A percentile compares a stretch with the other conserved stretches of the same genome.
phyloP scores from a whole-genome alignment of 805 yeast species.

The Scheffersomyces coipomensis region DNA sequence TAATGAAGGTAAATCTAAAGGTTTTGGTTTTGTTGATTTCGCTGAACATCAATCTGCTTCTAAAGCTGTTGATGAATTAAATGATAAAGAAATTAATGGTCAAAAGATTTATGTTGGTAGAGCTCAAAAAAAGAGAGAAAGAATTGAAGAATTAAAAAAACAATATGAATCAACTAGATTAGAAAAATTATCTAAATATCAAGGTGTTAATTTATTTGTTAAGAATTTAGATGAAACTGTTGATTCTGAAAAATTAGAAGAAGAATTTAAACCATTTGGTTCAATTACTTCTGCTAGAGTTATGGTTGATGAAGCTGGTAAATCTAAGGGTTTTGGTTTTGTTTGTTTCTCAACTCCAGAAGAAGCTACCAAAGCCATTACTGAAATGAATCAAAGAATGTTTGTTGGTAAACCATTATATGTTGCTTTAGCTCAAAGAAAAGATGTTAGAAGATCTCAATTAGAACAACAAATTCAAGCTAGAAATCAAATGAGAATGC shows the following conservation, averaged over 20 bases:
- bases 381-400: slow-evolving; percentile 98
- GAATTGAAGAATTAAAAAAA: slow-evolving; percentile 91
- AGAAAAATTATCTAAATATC: slow-evolving; percentile 91
- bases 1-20: slow-evolving; percentile 84
- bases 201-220: slow-evolving; percentile 95
- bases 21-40: slow-evolving; percentile 94
- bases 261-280: slow-evolving; percentile 92
- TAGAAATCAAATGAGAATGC: slow-evolving; percentile 97
- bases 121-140: slow-evolving; percentile 98
- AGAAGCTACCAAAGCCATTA: slow-evolving; percentile 97
- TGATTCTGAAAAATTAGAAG: slow-evolving; percentile 87
- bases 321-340: slow-evolving; percentile 97
- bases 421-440: slow-evolving; percentile 98
- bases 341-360: slow-evolving; percentile 97
- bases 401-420: slow-evolving; percentile 93
- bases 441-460: slow-evolving; percentile 96
- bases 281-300: slow-evolving; percentile 93
- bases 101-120: slow-evolving; percentile 92
- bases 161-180: slow-evolving; percentile 89
- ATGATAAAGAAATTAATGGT: slow-evolving; percentile 82
- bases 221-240: slow-evolving; percentile 94
- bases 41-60: slow-evolving; percentile 85
- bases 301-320: slow-evolving; percentile 91
- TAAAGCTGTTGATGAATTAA: slow-evolving; percentile 87
- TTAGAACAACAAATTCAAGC: slow-evolving; percentile 97